Evolutionary conservation across 2,329 filamentous ascomycete genomes (phyloP).

Genomic region (Aspergillus unguis): DNA sequence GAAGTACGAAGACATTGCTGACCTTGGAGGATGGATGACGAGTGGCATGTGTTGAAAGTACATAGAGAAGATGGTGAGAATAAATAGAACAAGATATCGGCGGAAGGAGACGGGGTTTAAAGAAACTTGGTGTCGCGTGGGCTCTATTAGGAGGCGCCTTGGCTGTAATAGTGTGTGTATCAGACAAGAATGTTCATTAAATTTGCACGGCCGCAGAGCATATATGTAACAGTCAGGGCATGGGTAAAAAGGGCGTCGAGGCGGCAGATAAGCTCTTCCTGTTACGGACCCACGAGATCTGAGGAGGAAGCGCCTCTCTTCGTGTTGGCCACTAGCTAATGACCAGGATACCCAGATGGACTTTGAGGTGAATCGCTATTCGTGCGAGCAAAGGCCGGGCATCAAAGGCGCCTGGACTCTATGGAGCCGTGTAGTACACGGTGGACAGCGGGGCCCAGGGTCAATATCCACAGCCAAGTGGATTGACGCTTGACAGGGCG

Average conservation of each 20-base stretch:
- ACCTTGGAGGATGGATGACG: conserved; percentile 26
- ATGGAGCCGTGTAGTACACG: conserved; percentile 17
- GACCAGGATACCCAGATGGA: conserved; percentile 10
- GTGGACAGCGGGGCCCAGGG: conserved; percentile 14
- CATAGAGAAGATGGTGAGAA: conserved; percentile 4
- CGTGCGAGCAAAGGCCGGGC: conserved; percentile 16
- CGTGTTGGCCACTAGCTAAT: conserved; percentile 5
- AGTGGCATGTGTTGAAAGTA: conserved; percentile 30
- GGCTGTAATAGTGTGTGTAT: conserved; percentile 5
- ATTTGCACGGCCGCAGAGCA: conserved; percentile 4
- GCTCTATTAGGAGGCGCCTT: conserved; percentile 3
- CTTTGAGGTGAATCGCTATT: conserved; percentile 13
- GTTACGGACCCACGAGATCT: conserved; percentile 14
- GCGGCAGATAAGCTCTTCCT: conserved; percentile 19
- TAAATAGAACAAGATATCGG: conserved; percentile 2
- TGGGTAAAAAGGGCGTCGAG: conserved; percentile 10
- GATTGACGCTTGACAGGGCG: conserved; percentile 11
- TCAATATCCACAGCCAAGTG: conserved; percentile 10
- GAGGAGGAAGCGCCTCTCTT: conserved; percentile 8
- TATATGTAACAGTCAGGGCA: conserved; percentile 14
- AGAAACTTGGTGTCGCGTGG: not conserved
- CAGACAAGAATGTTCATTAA: conserved; percentile 5
- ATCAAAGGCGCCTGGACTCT: conserved; percentile 9
- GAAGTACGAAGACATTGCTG: conserved; percentile 32
- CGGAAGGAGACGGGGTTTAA: not conserved